These are phyloP conservation scores for Alternaria rosae DNA, from an alignment of 2,329 filamentous ascomycete genomes.

Conservation along the genomic window DNA sequence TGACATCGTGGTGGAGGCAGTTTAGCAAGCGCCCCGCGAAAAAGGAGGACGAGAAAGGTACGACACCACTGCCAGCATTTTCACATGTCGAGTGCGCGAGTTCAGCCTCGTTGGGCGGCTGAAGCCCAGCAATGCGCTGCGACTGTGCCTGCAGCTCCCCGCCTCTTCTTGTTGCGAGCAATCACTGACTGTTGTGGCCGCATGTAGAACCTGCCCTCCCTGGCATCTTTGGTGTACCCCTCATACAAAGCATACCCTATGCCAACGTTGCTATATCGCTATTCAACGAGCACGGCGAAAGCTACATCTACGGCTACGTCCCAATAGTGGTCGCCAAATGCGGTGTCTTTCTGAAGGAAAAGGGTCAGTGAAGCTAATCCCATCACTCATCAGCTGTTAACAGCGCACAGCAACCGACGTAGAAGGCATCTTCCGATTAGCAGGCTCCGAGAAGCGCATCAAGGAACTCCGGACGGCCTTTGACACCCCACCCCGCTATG, in stretches of 20 bases:
- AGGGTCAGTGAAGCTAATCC: slow-evolving; percentile 67
- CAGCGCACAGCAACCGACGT: slow-evolving; percentile 78
- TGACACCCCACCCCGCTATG: slow-evolving; percentile 86
- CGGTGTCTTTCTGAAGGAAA: slow-evolving; percentile 96
- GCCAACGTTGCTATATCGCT: slow-evolving; percentile 98
- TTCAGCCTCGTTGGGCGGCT: slow-evolving; percentile 17
- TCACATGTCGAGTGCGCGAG: background rate
- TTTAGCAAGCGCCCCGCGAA: slow-evolving; percentile 74
- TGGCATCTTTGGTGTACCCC: slow-evolving; percentile 92
- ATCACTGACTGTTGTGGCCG: slow-evolving; percentile 29
- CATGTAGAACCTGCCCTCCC: slow-evolving; percentile 58
- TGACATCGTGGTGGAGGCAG: slow-evolving; percentile 96
- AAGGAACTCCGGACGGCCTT: slow-evolving; percentile 93
- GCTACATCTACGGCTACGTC: slow-evolving; percentile 98
- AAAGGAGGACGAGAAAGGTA: slow-evolving; percentile 70
- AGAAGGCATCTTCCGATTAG: slow-evolving; percentile 95
- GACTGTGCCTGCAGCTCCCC: slow-evolving; percentile 24
- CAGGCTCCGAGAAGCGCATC: slow-evolving; percentile 96
- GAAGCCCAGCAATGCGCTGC: slow-evolving; percentile 15
- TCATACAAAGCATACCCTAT: slow-evolving; percentile 94
- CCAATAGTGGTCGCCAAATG: slow-evolving; percentile 99
- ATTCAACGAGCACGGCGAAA: slow-evolving; percentile 88
- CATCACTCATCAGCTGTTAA: slow-evolving; percentile 27
- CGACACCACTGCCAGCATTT: slow-evolving; percentile 11
- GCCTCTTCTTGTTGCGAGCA: slow-evolving; percentile 20